Evolutionary conservation across 73 alveolate species (phyloP).

Genomic region (Paramecium caudatum): DNA sequence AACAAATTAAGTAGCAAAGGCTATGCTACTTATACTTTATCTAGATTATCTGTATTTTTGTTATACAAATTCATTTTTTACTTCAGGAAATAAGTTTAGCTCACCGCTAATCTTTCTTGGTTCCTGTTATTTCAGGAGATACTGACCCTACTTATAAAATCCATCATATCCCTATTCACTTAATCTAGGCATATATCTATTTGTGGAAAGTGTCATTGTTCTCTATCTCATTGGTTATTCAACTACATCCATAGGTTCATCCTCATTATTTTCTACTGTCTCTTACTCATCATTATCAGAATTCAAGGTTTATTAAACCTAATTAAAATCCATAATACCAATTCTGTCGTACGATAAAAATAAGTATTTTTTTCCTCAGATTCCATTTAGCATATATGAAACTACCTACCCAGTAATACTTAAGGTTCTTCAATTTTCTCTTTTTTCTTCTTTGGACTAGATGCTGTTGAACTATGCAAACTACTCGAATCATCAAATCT

Average conservation of each 20-base stretch:
- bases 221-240: neutral
- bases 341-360: neutral
- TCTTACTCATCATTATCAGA: conserved; percentile 8
- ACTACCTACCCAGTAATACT: conserved; percentile 31
- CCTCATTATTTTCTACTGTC: neutral
- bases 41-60: conserved; percentile 31
- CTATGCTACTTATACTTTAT: conserved; percentile 46
- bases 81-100: conserved; percentile 51
- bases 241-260: neutral
- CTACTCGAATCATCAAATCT: conserved; percentile 45
- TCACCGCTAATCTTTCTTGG: conserved; percentile 24
- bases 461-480: neutral
- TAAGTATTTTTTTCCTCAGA: neutral
- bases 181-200: conserved; percentile 37
- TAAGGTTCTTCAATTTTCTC: neutral
- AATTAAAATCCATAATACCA: neutral
- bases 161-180: conserved; percentile 63
- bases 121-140: conserved; percentile 38
- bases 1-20: conserved; percentile 43
- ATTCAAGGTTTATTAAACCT: neutral
- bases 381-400: conserved; percentile 35
- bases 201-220: neutral
- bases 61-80: conserved; percentile 10
- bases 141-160: conserved; percentile 54
- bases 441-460: conserved; percentile 36